phyloP scores from a whole-genome alignment of 202 grass and related monocot genomes.

The Saccharum hybrid region DNA sequence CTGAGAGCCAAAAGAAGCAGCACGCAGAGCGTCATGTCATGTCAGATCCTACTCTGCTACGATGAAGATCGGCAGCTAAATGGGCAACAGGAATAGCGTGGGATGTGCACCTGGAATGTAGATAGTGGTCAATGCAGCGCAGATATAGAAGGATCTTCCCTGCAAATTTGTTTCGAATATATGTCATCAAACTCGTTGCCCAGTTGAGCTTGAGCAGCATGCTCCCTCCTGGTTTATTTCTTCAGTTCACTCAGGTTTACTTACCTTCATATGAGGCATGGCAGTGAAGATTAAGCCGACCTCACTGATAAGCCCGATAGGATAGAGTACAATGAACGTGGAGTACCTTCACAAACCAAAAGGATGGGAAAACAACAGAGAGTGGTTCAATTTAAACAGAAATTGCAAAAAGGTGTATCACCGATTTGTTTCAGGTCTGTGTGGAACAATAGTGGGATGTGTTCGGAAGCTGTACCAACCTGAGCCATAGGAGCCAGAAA shows the following conservation, averaged over 20 bases:
- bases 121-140: conserved; percentile 33
- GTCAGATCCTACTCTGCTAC: neutral
- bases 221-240: neutral
- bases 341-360: conserved; percentile 46
- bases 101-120: conserved; percentile 60
- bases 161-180: conserved; percentile 10
- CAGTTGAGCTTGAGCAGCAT: neutral
- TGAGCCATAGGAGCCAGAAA: conserved; percentile 70
- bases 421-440: neutral
- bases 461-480: conserved; percentile 34
- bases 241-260: neutral
- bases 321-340: conserved; percentile 63
- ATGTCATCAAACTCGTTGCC: too few species aligned
- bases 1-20: conserved; percentile 34
- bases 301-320: conserved; percentile 62
- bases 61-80: neutral
- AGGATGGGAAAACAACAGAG: neutral
- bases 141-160: conserved; percentile 55
- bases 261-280: conserved; percentile 66
- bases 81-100: neutral
- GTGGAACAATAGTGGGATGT: neutral
- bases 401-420: neutral
- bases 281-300: conserved; percentile 62
- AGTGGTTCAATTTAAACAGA: neutral
- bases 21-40: neutral